Percentiles rank a stretch among this genome's conserved stretches.
These are phyloP conservation scores for Candida schatavii DNA, from an alignment of 805 yeast genomes.

Conservation along the genomic window DNA sequence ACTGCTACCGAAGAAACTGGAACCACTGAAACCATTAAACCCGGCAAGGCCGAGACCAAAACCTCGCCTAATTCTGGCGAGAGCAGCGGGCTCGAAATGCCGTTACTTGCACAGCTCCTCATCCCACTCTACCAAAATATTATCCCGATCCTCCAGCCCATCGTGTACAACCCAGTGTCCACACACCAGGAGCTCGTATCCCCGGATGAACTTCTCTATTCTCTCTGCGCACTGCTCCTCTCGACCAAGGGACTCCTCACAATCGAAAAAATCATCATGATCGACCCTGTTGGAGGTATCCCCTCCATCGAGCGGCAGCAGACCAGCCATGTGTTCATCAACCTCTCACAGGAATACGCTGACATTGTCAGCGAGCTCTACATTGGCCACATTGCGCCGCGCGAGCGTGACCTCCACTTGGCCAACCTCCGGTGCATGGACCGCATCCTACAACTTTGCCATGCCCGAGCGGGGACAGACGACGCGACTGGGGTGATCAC, in stretches of 20 bases:
- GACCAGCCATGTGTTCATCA: slow-evolving; percentile 83
- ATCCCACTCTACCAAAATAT: slow-evolving; percentile 45
- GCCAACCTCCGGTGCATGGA: slow-evolving; percentile 67
- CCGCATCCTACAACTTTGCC: slow-evolving; percentile 46
- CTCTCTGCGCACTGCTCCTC: slow-evolving; percentile 24
- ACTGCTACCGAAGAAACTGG: too few species aligned
- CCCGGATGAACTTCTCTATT: slow-evolving; percentile 22
- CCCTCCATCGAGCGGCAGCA: slow-evolving; percentile 81
- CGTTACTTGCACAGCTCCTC: slow-evolving; percentile 25
- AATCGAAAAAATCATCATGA: slow-evolving; percentile 76
- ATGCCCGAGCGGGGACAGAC: slow-evolving; percentile 36
- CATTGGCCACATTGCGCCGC: slow-evolving; percentile 51
- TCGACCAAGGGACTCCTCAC: slow-evolving; percentile 36
- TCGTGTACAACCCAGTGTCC: slow-evolving; percentile 35
- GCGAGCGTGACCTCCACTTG: slow-evolving; percentile 53
- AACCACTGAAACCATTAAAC: too few species aligned
- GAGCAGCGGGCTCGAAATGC: slow-evolving; percentile 1
- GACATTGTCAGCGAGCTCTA: slow-evolving; percentile 62
- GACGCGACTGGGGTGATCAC: slow-evolving; percentile 82
- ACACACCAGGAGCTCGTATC: slow-evolving; percentile 25
- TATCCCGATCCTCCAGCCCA: slow-evolving; percentile 68
- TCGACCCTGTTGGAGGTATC: slow-evolving; percentile 86
- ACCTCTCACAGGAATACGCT: slow-evolving; percentile 76
- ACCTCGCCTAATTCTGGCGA: background rate
- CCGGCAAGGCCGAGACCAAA: background rate